Evolutionary conservation across 805 yeast species (phyloP).

Genomic region (Candida chilensis): DNA sequence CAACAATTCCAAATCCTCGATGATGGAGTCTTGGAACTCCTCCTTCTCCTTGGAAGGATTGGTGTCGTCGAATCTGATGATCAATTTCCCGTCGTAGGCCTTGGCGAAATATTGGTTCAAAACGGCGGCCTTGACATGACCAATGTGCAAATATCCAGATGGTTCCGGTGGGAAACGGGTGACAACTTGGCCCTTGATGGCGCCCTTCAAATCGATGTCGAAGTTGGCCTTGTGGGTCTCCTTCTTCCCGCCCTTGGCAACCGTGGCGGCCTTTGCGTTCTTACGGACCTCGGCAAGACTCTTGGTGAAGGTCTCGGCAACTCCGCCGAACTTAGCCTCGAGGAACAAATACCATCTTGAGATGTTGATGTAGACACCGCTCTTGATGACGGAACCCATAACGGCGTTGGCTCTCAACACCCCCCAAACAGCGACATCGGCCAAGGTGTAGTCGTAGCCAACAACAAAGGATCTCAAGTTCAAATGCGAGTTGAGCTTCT

Average conservation of each 20-base stretch:
- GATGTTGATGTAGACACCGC: conserved; percentile 73
- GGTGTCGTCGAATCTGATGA: conserved; percentile 96
- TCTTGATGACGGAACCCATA: conserved; percentile 85
- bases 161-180: conserved; percentile 99
- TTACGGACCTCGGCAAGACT: conserved; percentile 70
- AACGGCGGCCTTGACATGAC: conserved; percentile 98
- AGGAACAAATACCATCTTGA: conserved; percentile 88
- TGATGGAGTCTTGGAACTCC: conserved; percentile 89
- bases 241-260: conserved; percentile 52
- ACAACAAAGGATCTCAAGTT: conserved; percentile 75
- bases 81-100: conserved; percentile 91
- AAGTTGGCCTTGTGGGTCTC: conserved; percentile 91
- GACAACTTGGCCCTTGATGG: conserved; percentile 89
- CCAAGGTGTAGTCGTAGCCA: conserved; percentile 60
- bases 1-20: conserved; percentile 83
- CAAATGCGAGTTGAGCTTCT: conserved; percentile 71
- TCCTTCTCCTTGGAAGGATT: conserved; percentile 94
- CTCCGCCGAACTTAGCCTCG: conserved; percentile 61
- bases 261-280: conserved; percentile 36
- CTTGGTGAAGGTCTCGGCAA: conserved; percentile 58
- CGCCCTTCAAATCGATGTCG: conserved; percentile 88
- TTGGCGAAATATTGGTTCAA: conserved; percentile 95
- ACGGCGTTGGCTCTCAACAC: conserved; percentile 87
- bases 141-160: conserved; percentile 97
- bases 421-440: conserved; percentile 92